These are phyloP conservation scores for Leccinum longicurvipes DNA, from an alignment of 768 basidiomycete species.

Conservation along the genomic window DNA sequence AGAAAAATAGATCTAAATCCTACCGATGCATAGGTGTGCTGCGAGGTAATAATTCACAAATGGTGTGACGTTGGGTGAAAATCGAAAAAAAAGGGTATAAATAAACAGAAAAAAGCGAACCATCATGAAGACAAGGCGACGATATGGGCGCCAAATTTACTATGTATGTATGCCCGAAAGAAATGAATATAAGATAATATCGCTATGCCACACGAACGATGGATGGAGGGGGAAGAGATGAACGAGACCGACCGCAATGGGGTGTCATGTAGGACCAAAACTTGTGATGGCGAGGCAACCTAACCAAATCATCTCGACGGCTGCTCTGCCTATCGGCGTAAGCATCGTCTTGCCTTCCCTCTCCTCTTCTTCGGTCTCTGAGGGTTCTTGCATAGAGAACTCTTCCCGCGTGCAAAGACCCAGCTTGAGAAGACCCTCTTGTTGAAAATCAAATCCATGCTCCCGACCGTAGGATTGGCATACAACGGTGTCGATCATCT, in stretches of 20 bases:
- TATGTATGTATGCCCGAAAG: constrained; percentile 3
- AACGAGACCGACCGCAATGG: neutral
- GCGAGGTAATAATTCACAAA: constrained; percentile 3
- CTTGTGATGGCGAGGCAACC: constrained; percentile 50
- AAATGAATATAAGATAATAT: neutral
- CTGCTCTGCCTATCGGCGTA: constrained; percentile 48
- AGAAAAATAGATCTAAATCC: constrained; percentile 22
- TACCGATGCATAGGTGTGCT: constrained; percentile 17
- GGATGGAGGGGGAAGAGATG: neutral
- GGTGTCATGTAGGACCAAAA: constrained; percentile 29
- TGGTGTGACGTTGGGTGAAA: neutral
- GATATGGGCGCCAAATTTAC: neutral
- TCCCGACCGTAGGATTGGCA: constrained; percentile 62
- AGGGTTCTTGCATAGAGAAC: neutral
- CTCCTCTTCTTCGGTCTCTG: constrained; percentile 40
- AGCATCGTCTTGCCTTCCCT: constrained; percentile 41
- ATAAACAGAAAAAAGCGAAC: neutral
- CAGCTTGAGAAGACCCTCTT: constrained; percentile 73
- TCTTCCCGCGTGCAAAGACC: constrained; percentile 52
- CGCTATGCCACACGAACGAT: constrained; percentile 12
- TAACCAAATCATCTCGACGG: constrained; percentile 53
- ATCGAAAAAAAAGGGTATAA: neutral
- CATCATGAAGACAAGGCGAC: neutral
- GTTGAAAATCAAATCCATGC: constrained; percentile 72
- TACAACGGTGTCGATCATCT: constrained; percentile 43